phyloP scores from a whole-genome alignment of 352 stramenopile genomes.

The Aphanomyces stellatus region DNA sequence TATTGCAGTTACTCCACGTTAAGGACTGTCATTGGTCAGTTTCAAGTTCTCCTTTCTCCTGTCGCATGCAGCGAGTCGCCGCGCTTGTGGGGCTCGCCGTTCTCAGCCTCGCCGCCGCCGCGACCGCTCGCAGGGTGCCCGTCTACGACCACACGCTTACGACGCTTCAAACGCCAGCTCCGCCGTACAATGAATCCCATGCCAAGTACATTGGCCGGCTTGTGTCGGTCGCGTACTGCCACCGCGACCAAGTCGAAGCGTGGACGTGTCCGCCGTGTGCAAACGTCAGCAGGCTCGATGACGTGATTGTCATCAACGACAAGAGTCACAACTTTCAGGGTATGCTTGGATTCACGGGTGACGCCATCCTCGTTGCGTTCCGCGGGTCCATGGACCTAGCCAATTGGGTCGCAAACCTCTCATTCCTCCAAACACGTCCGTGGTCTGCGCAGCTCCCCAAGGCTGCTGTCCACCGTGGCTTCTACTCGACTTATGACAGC shows the following conservation, averaged over 20 bases:
- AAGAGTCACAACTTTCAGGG: constrained; percentile 69
- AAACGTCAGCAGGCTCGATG: constrained; percentile 40
- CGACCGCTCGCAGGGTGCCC: no score
- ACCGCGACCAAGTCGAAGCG: constrained; percentile 46
- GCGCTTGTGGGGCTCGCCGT: no score
- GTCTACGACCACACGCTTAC: neutral
- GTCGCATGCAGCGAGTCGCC: no score
- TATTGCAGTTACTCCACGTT: no score
- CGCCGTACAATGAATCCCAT: constrained; percentile 51
- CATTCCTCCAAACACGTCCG: constrained; percentile 61
- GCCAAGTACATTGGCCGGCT: constrained; percentile 64
- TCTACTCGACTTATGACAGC: constrained; percentile 72
- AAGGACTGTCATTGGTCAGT: no score
- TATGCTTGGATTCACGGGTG: constrained; percentile 54
- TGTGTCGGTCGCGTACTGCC: constrained; percentile 73
- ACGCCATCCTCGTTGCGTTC: constrained; percentile 62
- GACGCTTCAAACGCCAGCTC: neutral
- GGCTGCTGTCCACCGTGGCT: constrained; percentile 62
- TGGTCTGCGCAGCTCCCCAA: constrained; percentile 44
- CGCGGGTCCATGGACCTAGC: constrained; percentile 72
- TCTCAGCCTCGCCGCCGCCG: no score
- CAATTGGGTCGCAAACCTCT: constrained; percentile 84
- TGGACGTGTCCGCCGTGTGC: constrained; percentile 69
- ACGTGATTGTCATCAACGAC: constrained; percentile 55
- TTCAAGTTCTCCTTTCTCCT: no score